phyloP scores from a whole-genome alignment of 495 filamentous ascomycete species.

The Penicillium longicatenatum region DNA sequence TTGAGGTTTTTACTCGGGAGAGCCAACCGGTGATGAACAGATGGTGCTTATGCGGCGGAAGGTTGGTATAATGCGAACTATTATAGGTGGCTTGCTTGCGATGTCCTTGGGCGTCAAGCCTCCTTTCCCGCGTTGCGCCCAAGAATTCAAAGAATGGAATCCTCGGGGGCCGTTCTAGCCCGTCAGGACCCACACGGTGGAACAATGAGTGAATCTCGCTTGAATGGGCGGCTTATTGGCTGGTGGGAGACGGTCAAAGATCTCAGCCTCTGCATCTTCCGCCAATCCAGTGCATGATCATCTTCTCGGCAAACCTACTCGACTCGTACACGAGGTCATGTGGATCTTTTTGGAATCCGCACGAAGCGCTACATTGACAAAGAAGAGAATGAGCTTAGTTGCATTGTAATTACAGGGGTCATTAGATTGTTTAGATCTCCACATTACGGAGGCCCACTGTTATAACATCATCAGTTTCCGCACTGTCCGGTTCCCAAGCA shows the following conservation, averaged over 20 bases:
- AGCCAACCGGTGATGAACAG: conserved; percentile 8
- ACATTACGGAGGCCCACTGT: too few relatives aligned
- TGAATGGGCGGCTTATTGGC: neutral
- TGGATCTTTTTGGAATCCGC: conserved; percentile 9
- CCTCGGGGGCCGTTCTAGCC: conserved; percentile 4
- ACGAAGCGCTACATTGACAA: neutral
- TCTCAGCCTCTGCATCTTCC: conserved; percentile 14
- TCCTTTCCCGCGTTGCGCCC: conserved; percentile 2
- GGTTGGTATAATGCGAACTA: conserved; percentile 7
- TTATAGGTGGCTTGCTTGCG: conserved; percentile 13
- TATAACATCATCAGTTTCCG: too few relatives aligned
- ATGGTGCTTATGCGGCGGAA: conserved; percentile 13
- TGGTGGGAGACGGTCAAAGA: conserved; percentile 12
- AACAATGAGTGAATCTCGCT: neutral
- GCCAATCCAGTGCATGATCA: conserved; percentile 13
- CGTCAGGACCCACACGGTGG: neutral
- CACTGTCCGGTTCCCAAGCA: too few relatives aligned
- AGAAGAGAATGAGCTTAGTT: neutral
- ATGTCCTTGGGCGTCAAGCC: conserved; percentile 6
- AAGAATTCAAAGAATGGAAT: conserved; percentile 1
- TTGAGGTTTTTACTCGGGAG: conserved; percentile 1
- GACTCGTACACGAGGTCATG: conserved; percentile 20
- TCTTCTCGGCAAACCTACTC: conserved; percentile 22
- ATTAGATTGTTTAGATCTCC: conserved; percentile 14
- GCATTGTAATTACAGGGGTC: too few relatives aligned